Conservation (phyloP, 225 moss, liverwort and hornwort genomes). For the Physcomitrellopsis africana region DNA sequence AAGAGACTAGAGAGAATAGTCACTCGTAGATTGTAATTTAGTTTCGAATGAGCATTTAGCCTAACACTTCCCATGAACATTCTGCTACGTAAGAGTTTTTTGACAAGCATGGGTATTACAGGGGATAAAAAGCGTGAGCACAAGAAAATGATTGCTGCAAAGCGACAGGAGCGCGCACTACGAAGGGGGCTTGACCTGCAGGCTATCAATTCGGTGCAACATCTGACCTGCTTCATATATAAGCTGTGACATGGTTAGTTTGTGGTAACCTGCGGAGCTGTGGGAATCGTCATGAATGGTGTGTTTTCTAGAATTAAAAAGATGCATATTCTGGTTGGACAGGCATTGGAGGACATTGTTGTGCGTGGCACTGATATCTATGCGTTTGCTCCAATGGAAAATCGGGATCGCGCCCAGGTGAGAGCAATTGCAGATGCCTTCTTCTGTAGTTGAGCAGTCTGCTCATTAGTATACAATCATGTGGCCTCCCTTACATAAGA, state of each 20-base stretch:
- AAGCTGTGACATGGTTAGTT: conserved; percentile 19
- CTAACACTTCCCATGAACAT: conserved; percentile 3
- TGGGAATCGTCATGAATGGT: conserved; percentile 13
- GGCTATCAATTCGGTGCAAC: conserved; percentile 72
- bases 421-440: conserved; percentile 7
- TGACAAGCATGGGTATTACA: conserved; percentile 29
- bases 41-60: conserved; percentile 15
- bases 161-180: conserved; percentile 74
- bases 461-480: conserved; percentile 11
- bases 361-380: conserved; percentile 68
- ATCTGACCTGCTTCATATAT: conserved; percentile 39
- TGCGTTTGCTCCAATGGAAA: conserved; percentile 92
- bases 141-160: conserved; percentile 72
- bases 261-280: conserved; percentile 4
- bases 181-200: conserved; percentile 72
- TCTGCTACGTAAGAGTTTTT: neutral
- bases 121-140: conserved; percentile 81
- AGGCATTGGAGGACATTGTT: conserved; percentile 86
- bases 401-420: conserved; percentile 80
- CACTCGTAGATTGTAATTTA: neutral
- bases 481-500: neutral
- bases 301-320: conserved; percentile 34
- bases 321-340: conserved; percentile 27
- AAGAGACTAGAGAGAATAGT: too few species aligned
- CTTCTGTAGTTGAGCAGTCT: conserved; percentile 15